Evolutionary conservation across 208 protist species (phyloP).

Genomic region (Endotrypanum monterogeii): DNA sequence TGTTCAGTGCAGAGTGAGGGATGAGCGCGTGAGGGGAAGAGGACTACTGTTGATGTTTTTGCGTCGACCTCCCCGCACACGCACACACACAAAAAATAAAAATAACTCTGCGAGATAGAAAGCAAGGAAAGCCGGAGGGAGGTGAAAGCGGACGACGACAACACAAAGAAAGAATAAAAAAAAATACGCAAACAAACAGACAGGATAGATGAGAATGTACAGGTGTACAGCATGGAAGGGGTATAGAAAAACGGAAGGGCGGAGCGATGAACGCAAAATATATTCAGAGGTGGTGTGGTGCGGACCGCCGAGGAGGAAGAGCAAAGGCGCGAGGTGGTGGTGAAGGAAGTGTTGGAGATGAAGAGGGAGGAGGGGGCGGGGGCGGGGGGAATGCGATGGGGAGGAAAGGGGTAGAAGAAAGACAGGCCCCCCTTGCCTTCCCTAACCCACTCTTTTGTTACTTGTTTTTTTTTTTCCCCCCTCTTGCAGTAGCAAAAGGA

Average conservation of each 20-base stretch:
- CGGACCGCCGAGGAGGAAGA: not conserved
- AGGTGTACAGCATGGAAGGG: slow-evolving; percentile 1
- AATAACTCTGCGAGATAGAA: too few species aligned
- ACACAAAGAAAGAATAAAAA: slow-evolving; percentile 4
- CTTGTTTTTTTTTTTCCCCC: too few species aligned
- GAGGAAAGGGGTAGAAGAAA: too few species aligned
- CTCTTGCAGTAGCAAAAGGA: too few species aligned
- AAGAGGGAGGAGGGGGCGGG: not conserved
- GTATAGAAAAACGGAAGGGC: not conserved
- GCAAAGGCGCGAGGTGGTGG: not conserved
- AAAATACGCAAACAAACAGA: slow-evolving; percentile 4
- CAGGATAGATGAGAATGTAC: not conserved
- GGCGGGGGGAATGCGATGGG: not conserved
- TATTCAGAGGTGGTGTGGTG: not conserved
- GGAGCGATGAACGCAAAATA: not conserved
- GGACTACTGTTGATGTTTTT: too few species aligned
- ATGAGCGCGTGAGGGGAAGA: too few species aligned
- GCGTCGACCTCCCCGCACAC: not conserved
- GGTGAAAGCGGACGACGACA: not conserved
- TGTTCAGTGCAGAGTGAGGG: too few species aligned
- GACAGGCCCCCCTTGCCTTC: too few species aligned
- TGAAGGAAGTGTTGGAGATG: not conserved
- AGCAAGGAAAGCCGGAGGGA: too few species aligned
- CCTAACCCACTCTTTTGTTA: too few species aligned
- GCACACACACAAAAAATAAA: not conserved